phyloP scores from a whole-genome alignment of 75 land plant species.

The Pseudotsuga menziesii region DNA sequence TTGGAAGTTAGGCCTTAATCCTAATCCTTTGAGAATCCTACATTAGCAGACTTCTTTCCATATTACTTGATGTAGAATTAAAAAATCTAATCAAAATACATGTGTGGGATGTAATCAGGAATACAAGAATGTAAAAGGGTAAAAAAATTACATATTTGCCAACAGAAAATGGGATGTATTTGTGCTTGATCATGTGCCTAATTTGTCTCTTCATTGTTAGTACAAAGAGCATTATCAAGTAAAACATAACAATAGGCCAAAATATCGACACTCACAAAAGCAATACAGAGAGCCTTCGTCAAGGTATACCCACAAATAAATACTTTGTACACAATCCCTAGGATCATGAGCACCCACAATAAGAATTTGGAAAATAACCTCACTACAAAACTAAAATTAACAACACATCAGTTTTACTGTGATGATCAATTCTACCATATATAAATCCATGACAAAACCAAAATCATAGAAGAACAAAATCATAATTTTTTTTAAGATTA shows the following conservation, averaged over 20 bases:
- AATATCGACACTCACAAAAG: conserved; percentile 43
- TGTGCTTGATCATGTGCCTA: conserved; percentile 58
- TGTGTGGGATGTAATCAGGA: not conserved
- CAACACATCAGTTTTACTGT: not conserved
- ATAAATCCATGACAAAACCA: no score
- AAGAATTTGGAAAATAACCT: no score
- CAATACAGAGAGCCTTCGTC: conserved; percentile 30
- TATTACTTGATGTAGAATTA: not conserved
- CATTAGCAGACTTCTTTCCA: no score
- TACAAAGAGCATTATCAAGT: no score
- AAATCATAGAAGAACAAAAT: no score
- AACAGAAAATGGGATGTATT: conserved; percentile 55
- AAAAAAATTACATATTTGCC: conserved; percentile 55
- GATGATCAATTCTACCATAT: not conserved
- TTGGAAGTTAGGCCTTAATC: not conserved
- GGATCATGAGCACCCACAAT: not conserved
- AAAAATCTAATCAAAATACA: not conserved
- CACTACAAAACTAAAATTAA: no score
- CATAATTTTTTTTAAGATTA: not conserved
- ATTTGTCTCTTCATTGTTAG: conserved; percentile 64
- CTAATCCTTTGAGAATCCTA: conserved; percentile 4
- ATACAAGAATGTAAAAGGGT: not conserved
- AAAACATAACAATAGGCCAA: conserved; percentile 63
- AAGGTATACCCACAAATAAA: not conserved
- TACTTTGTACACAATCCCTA: not conserved